Evolutionary conservation across 164 flowering plant species (phyloP), one percentile per base, ranked within the genome.

Genomic region (Umbilicus rupestris): DNA sequence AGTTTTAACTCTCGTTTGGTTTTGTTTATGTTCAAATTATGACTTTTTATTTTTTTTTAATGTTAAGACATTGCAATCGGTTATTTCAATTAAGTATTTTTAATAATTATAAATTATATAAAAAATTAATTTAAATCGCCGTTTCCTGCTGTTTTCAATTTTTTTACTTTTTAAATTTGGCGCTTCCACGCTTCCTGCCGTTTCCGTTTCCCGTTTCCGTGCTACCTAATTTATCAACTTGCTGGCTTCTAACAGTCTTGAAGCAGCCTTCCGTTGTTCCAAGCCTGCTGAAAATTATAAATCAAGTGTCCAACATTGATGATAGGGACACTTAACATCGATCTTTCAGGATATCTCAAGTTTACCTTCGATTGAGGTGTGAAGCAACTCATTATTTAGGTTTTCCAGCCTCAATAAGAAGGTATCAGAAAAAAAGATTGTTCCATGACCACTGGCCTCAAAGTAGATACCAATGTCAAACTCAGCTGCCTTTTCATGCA

Each of bases 361-460:
- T 15, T 49, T 62, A 87, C 97, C 96, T 88, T 77, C 59, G 65
- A 83, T 62, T 35, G 65, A 44, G 35, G 80, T 76, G 59, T 81
- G 76, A 57, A 88, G 82, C 65, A 47, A 7, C 55, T 86, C 87
- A 63, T 68, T 70, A 24, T 71, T 72, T 76, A 55, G 78, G 39
- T 65, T 77, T 72, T 86, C 88, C 75, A 93, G 73, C 96, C 88
- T 83, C 45, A 45, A 50, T 30, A 86, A 41, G 69, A 80, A 81
- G 31, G 28, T 63, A 20, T 88, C 96, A 9, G 99, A 89, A 70
- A 94, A 92, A 71, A 89, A 74, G 69, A 94, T 79, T 29, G 99
- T 91, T 66, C 99, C 97, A 89, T 94, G 99, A 46, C 99, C 99
- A 82, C 89, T 94, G 68, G 99, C 99, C 78, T 94, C 99, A 74